Conservation (phyloP, 257 asterid genomes). For the Solanum rostratum region DNA sequence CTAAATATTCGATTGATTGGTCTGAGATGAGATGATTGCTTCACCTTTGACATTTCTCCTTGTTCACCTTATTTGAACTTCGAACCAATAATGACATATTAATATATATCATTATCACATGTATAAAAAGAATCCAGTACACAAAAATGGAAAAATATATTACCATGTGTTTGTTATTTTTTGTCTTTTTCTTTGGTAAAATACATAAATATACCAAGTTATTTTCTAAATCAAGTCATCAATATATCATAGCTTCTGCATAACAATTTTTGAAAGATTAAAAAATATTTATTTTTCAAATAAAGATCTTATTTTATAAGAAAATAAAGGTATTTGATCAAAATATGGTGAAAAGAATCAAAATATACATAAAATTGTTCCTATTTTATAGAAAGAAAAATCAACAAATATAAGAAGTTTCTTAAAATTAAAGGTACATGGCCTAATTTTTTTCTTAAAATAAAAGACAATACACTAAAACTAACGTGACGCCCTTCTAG, state of each 20-base stretch:
- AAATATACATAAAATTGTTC: no score
- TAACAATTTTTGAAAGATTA: neutral
- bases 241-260: neutral
- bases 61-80: neutral
- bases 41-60: neutral
- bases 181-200: neutral
- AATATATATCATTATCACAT: neutral
- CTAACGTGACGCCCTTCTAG: neutral
- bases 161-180: neutral
- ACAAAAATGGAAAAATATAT: neutral
- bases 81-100: neutral
- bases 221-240: neutral
- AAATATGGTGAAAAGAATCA: neutral
- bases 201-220: neutral
- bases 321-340: neutral
- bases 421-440: neutral
- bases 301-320: neutral
- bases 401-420: neutral
- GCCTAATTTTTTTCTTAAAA: neutral
- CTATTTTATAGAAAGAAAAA: no score
- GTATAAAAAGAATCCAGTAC: neutral
- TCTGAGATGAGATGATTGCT: neutral
- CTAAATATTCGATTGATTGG: no score
- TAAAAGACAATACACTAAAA: neutral
- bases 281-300: neutral